A percentile compares a stretch with the other conserved stretches of the same genome.
Evolutionary conservation across 345 rosid genomes (phyloP).

Genomic region (Luvunga scandens): DNA sequence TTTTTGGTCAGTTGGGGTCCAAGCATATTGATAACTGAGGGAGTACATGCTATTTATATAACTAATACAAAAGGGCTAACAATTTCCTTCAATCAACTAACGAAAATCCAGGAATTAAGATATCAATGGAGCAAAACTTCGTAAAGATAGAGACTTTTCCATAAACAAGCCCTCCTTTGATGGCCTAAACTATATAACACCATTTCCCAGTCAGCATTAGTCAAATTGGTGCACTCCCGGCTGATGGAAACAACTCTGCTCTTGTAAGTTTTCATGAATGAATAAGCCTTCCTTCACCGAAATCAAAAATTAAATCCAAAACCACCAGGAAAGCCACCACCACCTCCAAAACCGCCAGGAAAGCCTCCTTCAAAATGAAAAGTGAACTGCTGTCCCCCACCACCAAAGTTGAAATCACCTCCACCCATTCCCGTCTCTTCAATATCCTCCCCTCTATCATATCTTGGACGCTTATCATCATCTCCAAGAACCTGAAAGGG

Average conservation of each 20-base stretch:
- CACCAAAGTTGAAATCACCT: slow-evolving; percentile 76
- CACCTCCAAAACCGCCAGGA: slow-evolving; percentile 63
- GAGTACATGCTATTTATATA: background rate
- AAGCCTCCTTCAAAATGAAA: slow-evolving; percentile 92
- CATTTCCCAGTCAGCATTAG: slow-evolving; percentile 16
- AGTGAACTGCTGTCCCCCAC: slow-evolving; percentile 76
- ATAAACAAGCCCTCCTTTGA: slow-evolving; percentile 5
- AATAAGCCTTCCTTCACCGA: background rate
- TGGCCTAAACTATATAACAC: slow-evolving; percentile 13
- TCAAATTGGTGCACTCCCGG: background rate
- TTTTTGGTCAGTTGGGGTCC: background rate
- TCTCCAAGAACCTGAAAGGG: slow-evolving; percentile 72
- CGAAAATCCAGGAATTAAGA: slow-evolving; percentile 19
- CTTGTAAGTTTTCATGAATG: background rate
- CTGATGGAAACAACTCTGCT: slow-evolving; percentile 1
- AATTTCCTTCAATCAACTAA: slow-evolving; percentile 4
- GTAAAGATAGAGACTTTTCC: background rate
- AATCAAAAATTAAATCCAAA: slow-evolving; percentile 65
- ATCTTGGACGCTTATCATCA: slow-evolving; percentile 84
- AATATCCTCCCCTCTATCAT: slow-evolving; percentile 92
- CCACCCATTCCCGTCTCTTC: slow-evolving; percentile 90
- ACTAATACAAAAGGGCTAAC: slow-evolving; percentile 16
- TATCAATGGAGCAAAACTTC: slow-evolving; percentile 17
- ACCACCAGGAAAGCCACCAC: slow-evolving; percentile 75
- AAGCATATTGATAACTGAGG: background rate